A percentile compares a stretch with the other conserved stretches of the same genome.
phyloP scores from a whole-genome alignment of 73 alveolate species.

The Blepharisma stoltei region DNA sequence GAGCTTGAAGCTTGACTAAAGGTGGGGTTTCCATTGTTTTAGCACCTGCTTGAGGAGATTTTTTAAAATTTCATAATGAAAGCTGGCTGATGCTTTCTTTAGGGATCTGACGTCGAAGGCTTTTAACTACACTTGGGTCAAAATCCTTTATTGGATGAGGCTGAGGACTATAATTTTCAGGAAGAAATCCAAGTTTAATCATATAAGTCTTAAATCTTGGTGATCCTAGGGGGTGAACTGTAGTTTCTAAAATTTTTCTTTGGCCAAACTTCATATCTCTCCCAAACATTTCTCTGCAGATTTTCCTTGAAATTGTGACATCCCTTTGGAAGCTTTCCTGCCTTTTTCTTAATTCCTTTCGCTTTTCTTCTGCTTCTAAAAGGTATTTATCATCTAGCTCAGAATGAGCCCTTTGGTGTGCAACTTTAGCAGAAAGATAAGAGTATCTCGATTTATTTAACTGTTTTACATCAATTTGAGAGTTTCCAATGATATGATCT shows the following conservation, averaged over 20 bases:
- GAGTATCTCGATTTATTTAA: neutral
- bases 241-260: neutral
- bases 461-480: neutral
- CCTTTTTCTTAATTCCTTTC: slow-evolving; percentile 4
- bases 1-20: no score
- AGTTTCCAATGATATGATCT: neutral
- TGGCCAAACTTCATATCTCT: neutral
- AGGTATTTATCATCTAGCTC: neutral
- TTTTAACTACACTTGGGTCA: no score
- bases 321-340: neutral
- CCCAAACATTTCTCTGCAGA: neutral
- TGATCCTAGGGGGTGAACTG: neutral
- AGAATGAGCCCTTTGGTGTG: neutral
- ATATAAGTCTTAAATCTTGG: neutral
- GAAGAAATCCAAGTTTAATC: neutral
- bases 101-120: no score
- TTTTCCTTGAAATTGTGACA: neutral
- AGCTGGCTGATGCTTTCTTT: no score
- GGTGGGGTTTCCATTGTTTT: no score
- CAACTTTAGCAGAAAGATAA: neutral
- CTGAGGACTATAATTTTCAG: no score
- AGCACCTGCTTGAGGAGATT: no score
- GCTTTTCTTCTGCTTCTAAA: neutral
- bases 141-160: no score
- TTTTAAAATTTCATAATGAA: no score